These are phyloP conservation scores for Tuber brumale DNA, from an alignment of 495 filamentous ascomycete species.

Conservation along the genomic window DNA sequence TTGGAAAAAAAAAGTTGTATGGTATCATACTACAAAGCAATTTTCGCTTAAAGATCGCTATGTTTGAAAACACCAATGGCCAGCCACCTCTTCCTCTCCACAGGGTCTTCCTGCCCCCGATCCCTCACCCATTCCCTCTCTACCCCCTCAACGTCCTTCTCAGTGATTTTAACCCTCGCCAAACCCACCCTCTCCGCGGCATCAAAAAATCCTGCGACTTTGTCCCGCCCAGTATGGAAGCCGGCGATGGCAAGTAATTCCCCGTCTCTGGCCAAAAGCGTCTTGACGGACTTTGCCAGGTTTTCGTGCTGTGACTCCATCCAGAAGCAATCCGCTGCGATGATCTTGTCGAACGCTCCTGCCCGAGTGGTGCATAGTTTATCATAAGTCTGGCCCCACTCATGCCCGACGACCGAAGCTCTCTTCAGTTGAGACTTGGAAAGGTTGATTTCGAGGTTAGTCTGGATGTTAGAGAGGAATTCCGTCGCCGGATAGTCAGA, in stretches of 20 bases:
- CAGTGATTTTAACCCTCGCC: constrained; percentile 56
- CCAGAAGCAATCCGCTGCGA: constrained; percentile 83
- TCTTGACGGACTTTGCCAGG: constrained; percentile 60
- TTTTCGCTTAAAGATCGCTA: constrained; percentile 13
- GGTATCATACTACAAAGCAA: neutral
- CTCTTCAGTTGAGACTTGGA: constrained; percentile 22
- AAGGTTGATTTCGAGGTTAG: constrained; percentile 58
- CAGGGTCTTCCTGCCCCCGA: constrained; percentile 57
- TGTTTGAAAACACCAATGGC: constrained; percentile 61
- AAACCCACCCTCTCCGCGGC: constrained; percentile 54
- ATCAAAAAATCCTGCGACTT: constrained; percentile 67
- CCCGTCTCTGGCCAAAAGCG: constrained; percentile 59
- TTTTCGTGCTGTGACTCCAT: constrained; percentile 71
- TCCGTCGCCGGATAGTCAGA: constrained; percentile 70
- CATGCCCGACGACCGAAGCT: constrained; percentile 57
- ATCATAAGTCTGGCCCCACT: constrained; percentile 62
- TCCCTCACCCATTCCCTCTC: constrained; percentile 62
- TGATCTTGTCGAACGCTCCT: constrained; percentile 58
- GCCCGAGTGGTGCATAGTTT: constrained; percentile 50
- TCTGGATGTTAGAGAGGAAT: constrained; percentile 55
- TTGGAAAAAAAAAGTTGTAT: neutral
- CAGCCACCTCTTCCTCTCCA: constrained; percentile 68
- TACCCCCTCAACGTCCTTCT: constrained; percentile 63
- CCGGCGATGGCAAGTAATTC: constrained; percentile 64
- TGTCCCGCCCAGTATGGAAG: constrained; percentile 75